A percentile compares a stretch with the other conserved stretches of the same genome.
phyloP scores from a whole-genome alignment of 176 grass and related monocot species.

The Hordeum marinum region DNA sequence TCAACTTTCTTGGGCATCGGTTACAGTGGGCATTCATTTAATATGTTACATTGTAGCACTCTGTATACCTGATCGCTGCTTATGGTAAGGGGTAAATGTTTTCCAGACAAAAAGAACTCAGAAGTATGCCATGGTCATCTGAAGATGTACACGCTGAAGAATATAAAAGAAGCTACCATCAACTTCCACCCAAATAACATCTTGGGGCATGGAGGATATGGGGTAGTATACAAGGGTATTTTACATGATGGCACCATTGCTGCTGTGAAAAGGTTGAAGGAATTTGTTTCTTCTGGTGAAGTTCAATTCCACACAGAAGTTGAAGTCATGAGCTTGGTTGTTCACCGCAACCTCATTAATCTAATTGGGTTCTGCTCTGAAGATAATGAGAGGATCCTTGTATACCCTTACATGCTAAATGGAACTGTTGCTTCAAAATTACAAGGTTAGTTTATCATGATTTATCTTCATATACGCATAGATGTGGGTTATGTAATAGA shows the following conservation, averaged over 20 bases:
- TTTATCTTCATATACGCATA: not conserved
- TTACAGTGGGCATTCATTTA: not conserved
- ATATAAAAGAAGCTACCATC: slow-evolving; percentile 61
- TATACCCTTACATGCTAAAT: slow-evolving; percentile 88
- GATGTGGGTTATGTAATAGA: not conserved
- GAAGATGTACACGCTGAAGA: slow-evolving; percentile 58
- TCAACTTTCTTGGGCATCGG: not conserved
- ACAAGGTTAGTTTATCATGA: slow-evolving; percentile 52
- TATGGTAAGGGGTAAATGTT: not conserved
- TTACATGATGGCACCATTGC: slow-evolving; percentile 46
- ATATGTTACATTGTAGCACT: not conserved
- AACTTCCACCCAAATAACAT: slow-evolving; percentile 72
- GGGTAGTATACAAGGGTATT: slow-evolving; percentile 65
- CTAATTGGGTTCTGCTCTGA: slow-evolving; percentile 59
- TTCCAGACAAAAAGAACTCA: slow-evolving; percentile 38
- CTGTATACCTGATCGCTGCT: slow-evolving; percentile 2
- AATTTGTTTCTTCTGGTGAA: slow-evolving; percentile 38
- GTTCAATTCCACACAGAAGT: slow-evolving; percentile 78
- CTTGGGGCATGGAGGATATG: slow-evolving; percentile 79
- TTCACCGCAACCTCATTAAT: slow-evolving; percentile 74
- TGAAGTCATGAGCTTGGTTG: slow-evolving; percentile 80
- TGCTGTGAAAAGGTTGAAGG: slow-evolving; percentile 71
- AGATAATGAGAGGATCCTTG: slow-evolving; percentile 67
- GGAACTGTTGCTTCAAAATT: slow-evolving; percentile 81
- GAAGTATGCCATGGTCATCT: slow-evolving; percentile 61